Evolutionary conservation across 306 rosid species (phyloP).

Genomic region (Benincasa hispida): DNA sequence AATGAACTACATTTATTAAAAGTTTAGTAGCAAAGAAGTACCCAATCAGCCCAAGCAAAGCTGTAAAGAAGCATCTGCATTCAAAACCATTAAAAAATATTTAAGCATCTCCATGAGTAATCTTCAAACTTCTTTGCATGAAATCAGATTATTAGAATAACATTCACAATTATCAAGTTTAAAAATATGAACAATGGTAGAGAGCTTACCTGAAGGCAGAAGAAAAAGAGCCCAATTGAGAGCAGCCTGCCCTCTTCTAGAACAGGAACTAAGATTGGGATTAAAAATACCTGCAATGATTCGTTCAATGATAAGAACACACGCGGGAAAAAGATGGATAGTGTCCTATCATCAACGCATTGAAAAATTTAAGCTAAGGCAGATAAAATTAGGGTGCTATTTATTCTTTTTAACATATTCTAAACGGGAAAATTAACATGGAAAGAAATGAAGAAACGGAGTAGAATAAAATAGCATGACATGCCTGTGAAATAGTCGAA

Average conservation of each 20-base stretch:
- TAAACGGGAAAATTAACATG: not conserved
- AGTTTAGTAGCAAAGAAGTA: slow-evolving; percentile 23
- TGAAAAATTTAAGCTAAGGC: not conserved
- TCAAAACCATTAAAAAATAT: slow-evolving; percentile 3
- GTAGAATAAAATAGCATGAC: not conserved
- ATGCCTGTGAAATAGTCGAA: slow-evolving; percentile 79
- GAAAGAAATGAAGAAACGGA: slow-evolving; percentile 6
- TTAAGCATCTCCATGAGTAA: not conserved
- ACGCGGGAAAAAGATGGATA: not conserved
- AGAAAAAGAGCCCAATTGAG: slow-evolving; percentile 65
- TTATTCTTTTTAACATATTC: not conserved
- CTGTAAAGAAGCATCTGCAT: slow-evolving; percentile 87
- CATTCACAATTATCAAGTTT: not conserved
- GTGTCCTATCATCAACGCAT: slow-evolving; percentile 1
- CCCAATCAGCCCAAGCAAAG: slow-evolving; percentile 82
- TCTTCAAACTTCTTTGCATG: not conserved
- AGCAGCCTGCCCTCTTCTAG: slow-evolving; percentile 76
- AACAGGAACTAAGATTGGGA: slow-evolving; percentile 67
- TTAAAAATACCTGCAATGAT: slow-evolving; percentile 49
- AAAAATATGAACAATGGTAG: not conserved
- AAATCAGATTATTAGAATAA: not conserved
- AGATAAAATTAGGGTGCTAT: not conserved
- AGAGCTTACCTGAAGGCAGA: slow-evolving; percentile 51
- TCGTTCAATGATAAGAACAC: not conserved
- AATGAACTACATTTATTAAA: not conserved